A percentile compares a stretch with the other conserved stretches of the same genome.
These are phyloP conservation scores for Withania somnifera DNA, from an alignment of 305 asterid genomes.

Conservation along the genomic window DNA sequence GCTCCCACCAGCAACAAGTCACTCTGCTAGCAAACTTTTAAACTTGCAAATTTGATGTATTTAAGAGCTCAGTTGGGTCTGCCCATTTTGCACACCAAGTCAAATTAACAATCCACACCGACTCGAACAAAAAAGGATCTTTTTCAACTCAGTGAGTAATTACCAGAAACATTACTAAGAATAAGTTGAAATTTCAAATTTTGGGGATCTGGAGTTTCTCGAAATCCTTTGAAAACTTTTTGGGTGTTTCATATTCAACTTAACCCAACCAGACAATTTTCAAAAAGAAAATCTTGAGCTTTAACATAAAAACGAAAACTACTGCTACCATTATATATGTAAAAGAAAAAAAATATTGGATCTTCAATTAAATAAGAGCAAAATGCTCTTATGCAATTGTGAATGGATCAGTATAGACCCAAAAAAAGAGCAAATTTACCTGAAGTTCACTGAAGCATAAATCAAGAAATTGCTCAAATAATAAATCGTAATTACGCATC, in stretches of 20 bases:
- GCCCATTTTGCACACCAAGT: constrained; percentile 36
- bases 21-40: constrained; percentile 7
- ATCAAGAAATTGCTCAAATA: not conserved
- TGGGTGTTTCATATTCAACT: not conserved
- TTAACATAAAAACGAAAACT: too few relatives aligned
- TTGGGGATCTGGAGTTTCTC: constrained; percentile 11
- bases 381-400: too few relatives aligned
- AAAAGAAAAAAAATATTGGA: too few relatives aligned
- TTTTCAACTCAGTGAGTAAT: constrained; percentile 51
- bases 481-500: not conserved
- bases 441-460: constrained; percentile 1
- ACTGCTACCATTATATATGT: too few relatives aligned
- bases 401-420: too few relatives aligned
- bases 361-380: too few relatives aligned
- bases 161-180: constrained; percentile 44
- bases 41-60: constrained; percentile 51
- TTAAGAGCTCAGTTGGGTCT: constrained; percentile 28
- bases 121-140: not conserved
- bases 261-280: not conserved
- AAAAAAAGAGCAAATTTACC: too few relatives aligned
- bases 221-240: constrained; percentile 9
- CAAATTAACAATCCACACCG: constrained; percentile 41
- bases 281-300: not conserved
- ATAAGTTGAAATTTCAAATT: constrained; percentile 22
- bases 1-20: too few relatives aligned